Evolutionary conservation across 306 rosid species (phyloP), one percentile per base, ranked within the genome.

Genomic region (Cercis canadensis): DNA sequence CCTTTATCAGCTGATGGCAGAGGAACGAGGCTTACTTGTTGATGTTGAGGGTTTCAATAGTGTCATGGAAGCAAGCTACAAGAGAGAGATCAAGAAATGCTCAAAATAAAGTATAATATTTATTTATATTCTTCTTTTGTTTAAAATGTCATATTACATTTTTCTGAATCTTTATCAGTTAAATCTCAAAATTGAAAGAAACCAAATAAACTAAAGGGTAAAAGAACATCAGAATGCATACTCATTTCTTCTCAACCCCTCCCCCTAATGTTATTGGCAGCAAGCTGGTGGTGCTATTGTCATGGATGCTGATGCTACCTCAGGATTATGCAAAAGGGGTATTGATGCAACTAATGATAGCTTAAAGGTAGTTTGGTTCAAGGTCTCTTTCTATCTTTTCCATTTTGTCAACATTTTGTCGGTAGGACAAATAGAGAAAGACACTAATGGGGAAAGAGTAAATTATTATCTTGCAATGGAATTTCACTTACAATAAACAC

Each of bases 231-330:
- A n/a, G n/a, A n/a, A n/a, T n/a, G n/a, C n/a, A n/a, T 29, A 16
- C 29, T 21, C 10, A 11, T 67, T 61, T 51, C 7, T 59, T 73
- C 11, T 57, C 57, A 67, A 68, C 50, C 33, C 17, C 55, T 62
- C 19, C 18, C 4, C 10, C 21, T 51, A 51, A 57, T 77, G 73
- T 54, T 70, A 39, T 74, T 75, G 72, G 72, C 88, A 89, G 99
- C 96, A 91, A 94, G 92, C 87, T 57, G 99, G 96, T 60, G 99
- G 96, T 53, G 85, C 89, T 62, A 87, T 91, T 76, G 82, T 80
- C 67, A 81, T 94, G 99, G 94, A 89, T 80, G 99, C 92, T 34
- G 97, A 94, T 75, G 96, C 97, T 29, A 91, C 97, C 45, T 82
- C 99, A 34, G 72, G 89, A 57, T 80, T 94, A 85, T 91, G 82